Evolutionary conservation across 768 basidiomycete species (phyloP).

Genomic region (Cystoderma amianthinum): DNA sequence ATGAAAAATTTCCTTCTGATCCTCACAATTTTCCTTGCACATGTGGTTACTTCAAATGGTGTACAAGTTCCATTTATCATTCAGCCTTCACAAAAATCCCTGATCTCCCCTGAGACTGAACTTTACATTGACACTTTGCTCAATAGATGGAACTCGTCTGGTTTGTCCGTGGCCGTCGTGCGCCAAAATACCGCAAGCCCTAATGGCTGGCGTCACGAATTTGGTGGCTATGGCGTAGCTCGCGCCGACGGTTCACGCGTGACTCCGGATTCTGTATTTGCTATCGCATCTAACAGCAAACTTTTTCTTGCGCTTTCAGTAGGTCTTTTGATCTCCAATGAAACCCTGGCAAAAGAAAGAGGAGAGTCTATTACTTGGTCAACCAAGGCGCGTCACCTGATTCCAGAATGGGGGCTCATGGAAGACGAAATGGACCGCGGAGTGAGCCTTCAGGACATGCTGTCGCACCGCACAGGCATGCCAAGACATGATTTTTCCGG

Average conservation of each 20-base stretch:
- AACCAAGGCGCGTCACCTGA: constrained; percentile 25
- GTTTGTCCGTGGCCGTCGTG: constrained; percentile 31
- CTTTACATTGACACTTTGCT: constrained; percentile 18
- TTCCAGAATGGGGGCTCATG: constrained; percentile 32
- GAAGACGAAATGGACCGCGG: constrained; percentile 26
- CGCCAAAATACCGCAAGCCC: constrained; percentile 19
- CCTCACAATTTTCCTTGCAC: constrained; percentile 4
- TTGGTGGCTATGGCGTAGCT: constrained; percentile 29
- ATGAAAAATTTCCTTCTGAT: background rate
- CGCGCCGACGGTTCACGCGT: constrained; percentile 24
- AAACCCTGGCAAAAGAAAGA: constrained; percentile 21
- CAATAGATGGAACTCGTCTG: constrained; percentile 28
- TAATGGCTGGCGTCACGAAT: constrained; percentile 29
- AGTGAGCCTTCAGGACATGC: constrained; percentile 31
- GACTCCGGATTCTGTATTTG: constrained; percentile 35
- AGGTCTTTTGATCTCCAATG: constrained; percentile 31
- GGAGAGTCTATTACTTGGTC: constrained; percentile 26
- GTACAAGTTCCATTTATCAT: constrained; percentile 24
- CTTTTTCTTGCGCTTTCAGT: constrained; percentile 29
- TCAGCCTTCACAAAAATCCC: background rate
- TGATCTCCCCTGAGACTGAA: constrained; percentile 18
- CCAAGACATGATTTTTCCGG: constrained; percentile 37
- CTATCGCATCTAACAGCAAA: constrained; percentile 38
- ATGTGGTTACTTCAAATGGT: constrained; percentile 44
- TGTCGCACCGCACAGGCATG: constrained; percentile 36